Evolutionary conservation across 371 early-diverging fungal species (phyloP).

Genomic region (Encephalitozoon hellem): DNA sequence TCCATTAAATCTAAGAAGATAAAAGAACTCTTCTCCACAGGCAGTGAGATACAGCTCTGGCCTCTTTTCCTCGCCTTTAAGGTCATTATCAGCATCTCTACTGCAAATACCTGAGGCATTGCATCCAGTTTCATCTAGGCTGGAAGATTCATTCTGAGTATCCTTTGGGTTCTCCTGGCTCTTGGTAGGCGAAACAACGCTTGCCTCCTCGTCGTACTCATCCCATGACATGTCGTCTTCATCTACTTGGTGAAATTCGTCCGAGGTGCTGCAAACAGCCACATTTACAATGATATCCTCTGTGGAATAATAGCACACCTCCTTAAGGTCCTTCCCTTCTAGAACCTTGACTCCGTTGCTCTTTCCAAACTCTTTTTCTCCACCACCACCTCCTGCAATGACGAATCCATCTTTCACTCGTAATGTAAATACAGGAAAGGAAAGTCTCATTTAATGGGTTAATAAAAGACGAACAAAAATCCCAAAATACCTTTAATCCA

Average conservation of each 20-base stretch:
- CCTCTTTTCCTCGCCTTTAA: neutral
- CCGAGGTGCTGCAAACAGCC: neutral
- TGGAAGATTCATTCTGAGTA: neutral
- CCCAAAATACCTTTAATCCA: neutral
- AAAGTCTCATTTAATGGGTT: slow-evolving; percentile 10
- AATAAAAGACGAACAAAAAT: neutral
- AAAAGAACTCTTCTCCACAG: slow-evolving; percentile 25
- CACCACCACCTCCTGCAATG: slow-evolving; percentile 54
- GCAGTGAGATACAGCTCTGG: neutral
- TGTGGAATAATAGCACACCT: slow-evolving; percentile 20
- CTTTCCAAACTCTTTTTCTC: slow-evolving; percentile 48
- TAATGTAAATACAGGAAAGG: slow-evolving; percentile 49
- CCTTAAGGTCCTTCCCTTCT: neutral
- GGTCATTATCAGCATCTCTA: neutral
- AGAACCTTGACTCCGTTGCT: slow-evolving; percentile 46
- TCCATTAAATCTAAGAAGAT: slow-evolving; percentile 31
- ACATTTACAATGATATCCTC: slow-evolving; percentile 38
- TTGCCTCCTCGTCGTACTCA: neutral
- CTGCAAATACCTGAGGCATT: neutral
- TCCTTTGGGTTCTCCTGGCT: neutral
- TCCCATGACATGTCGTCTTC: slow-evolving; percentile 16
- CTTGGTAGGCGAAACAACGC: neutral
- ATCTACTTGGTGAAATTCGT: neutral
- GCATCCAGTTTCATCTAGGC: neutral
- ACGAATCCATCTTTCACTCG: slow-evolving; percentile 8